A percentile compares a stretch with the other conserved stretches of the same genome.
Conservation (phyloP, 345 rosid species). For the Acer campestre region DNA sequence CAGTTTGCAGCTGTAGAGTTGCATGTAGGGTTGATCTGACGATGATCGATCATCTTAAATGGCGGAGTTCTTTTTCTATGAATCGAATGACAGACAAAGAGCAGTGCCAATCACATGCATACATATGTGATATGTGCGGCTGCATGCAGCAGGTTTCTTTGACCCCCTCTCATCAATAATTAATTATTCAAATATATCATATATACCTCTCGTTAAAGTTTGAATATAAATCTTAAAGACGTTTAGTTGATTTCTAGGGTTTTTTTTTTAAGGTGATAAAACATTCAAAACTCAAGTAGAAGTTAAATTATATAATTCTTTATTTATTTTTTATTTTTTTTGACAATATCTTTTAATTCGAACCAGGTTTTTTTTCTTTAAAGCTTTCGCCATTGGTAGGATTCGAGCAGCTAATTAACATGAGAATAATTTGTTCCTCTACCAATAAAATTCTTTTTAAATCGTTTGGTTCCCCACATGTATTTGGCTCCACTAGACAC, state of each 20-base stretch:
- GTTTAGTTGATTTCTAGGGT: conserved; percentile 2
- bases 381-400: too few species aligned
- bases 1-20: conserved; percentile 12
- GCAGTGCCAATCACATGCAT: conserved; percentile 6
- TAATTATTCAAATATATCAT: not conserved
- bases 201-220: not conserved
- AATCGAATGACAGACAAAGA: not conserved
- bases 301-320: not conserved
- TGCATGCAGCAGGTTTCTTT: conserved; percentile 6
- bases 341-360: too few species aligned
- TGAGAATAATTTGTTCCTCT: too few species aligned
- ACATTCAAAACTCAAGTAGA: not conserved
- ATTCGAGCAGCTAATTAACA: too few species aligned
- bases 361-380: too few species aligned
- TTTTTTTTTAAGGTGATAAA: not conserved
- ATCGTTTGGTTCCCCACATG: not conserved
- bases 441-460: not conserved
- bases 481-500: not conserved
- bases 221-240: not conserved
- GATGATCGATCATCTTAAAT: conserved; percentile 17
- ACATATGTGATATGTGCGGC: conserved; percentile 1
- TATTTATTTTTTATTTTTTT: too few species aligned
- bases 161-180: not conserved
- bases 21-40: too few species aligned
- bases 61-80: not conserved